Conservation (phyloP, 805 yeast genomes). For the Scheffersomyces lignosus region DNA sequence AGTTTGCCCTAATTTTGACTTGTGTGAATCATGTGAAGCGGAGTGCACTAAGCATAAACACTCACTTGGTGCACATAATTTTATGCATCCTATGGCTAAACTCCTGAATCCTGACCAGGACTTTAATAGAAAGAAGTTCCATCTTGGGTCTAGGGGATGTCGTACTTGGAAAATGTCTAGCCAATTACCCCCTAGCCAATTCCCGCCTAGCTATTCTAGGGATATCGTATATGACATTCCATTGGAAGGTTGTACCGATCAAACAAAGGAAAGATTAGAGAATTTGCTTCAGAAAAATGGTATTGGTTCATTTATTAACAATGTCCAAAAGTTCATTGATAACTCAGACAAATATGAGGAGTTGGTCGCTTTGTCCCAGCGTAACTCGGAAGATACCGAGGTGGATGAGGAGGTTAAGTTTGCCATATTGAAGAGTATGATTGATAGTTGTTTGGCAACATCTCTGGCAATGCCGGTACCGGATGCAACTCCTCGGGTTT, state of each 20-base stretch:
- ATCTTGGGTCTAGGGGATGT: too few species aligned
- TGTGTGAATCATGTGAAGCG: slow-evolving; percentile 43
- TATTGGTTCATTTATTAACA: slow-evolving; percentile 14
- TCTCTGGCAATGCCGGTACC: not conserved
- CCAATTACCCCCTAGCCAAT: not conserved
- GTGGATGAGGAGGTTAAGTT: slow-evolving; percentile 21
- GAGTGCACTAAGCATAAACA: slow-evolving; percentile 11
- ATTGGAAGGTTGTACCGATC: slow-evolving; percentile 16
- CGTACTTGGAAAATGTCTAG: too few species aligned
- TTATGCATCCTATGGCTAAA: slow-evolving; percentile 31
- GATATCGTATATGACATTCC: slow-evolving; percentile 27
- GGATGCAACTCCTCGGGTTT: not conserved
- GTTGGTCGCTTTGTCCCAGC: slow-evolving; percentile 15
- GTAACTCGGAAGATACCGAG: slow-evolving; percentile 4
- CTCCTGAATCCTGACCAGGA: slow-evolving; percentile 15
- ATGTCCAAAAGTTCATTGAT: slow-evolving; percentile 15
- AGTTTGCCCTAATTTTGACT: slow-evolving; percentile 53
- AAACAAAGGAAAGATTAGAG: slow-evolving; percentile 12
- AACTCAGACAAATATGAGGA: slow-evolving; percentile 24
- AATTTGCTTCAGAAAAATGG: slow-evolving; percentile 13
- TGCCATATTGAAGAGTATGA: slow-evolving; percentile 11
- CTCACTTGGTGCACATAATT: slow-evolving; percentile 19
- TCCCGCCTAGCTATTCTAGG: not conserved
- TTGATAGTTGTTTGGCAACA: not conserved
- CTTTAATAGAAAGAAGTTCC: not conserved